A percentile compares a stretch with the other conserved stretches of the same genome.
Conservation (phyloP, 2,329 filamentous ascomycete genomes). For the Ceratocystis cubensis region DNA sequence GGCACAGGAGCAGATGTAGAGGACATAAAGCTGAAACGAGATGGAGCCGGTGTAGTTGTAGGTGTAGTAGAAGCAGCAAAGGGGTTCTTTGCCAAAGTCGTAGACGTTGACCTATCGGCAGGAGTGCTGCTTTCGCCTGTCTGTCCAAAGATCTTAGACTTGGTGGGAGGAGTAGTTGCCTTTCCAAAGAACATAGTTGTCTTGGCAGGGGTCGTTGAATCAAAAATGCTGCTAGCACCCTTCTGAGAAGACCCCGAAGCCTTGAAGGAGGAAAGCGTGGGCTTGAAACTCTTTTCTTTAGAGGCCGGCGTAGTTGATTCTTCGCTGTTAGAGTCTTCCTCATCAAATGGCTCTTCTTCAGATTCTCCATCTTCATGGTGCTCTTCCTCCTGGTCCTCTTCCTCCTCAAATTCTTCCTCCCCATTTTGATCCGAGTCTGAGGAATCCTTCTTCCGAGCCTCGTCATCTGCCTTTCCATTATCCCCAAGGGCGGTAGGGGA, state of each 20-base stretch:
- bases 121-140: background rate
- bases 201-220: constrained; percentile 14
- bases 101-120: background rate
- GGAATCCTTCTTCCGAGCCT: background rate
- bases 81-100: constrained; percentile 6
- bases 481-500: background rate
- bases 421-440: background rate
- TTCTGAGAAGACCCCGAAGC: background rate
- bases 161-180: constrained; percentile 2
- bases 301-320: constrained; percentile 26
- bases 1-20: constrained; percentile 34
- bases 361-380: constrained; percentile 10
- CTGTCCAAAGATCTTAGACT: constrained; percentile 12
- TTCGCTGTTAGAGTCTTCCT: background rate
- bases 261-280: background rate
- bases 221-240: constrained; percentile 10
- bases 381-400: constrained; percentile 3
- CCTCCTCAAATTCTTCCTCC: constrained; percentile 6
- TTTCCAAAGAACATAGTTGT: constrained; percentile 12
- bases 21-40: constrained; percentile 34
- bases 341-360: constrained; percentile 5
- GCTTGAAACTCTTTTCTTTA: constrained; percentile 12
- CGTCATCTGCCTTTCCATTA: background rate
- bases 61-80: constrained; percentile 35
- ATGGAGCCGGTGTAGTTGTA: constrained; percentile 39